These are phyloP conservation scores for Apophysomyces sp. DNA, from an alignment of 371 early-diverging fungal genomes.

Conservation along the genomic window DNA sequence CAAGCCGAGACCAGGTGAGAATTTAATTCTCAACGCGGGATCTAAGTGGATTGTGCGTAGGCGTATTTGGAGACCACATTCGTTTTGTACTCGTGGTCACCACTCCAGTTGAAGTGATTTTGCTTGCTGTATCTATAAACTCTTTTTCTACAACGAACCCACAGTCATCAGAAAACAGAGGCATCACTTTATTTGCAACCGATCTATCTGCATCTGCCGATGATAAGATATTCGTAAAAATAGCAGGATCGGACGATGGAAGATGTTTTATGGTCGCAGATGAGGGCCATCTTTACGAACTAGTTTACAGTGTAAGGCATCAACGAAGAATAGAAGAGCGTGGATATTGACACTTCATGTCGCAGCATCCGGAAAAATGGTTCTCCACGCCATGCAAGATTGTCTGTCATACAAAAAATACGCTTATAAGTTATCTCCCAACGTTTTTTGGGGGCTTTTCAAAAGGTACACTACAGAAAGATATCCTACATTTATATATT, in stretches of 20 bases:
- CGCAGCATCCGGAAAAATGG: conserved; percentile 64
- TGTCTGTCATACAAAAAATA: conserved; percentile 56
- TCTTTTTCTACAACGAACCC: neutral
- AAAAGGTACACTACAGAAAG: conserved; percentile 10
- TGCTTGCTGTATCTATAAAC: conserved; percentile 62
- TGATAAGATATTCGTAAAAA: conserved; percentile 68
- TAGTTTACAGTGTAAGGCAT: conserved; percentile 66
- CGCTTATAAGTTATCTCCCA: conserved; percentile 56
- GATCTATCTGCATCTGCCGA: conserved; percentile 74
- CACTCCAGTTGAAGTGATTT: conserved; percentile 75
- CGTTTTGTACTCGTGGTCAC: conserved; percentile 78
- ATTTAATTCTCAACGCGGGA: neutral
- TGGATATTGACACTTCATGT: neutral
- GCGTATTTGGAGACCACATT: conserved; percentile 76
- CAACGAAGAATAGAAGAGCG: neutral
- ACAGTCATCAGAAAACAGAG: conserved; percentile 11
- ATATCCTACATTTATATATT: neutral
- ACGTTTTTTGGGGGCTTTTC: conserved; percentile 42
- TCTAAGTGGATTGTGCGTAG: conserved; percentile 19
- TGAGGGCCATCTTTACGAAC: conserved; percentile 84
- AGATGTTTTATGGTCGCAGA: conserved; percentile 82
- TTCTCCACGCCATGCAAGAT: conserved; percentile 68
- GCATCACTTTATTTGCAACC: conserved; percentile 58
- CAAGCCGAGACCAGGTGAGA: conserved; percentile 62
- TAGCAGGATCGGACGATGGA: conserved; percentile 72